Conservation (phyloP, 2,329 filamentous ascomycete genomes). For the Aspergillus sp. region DNA sequence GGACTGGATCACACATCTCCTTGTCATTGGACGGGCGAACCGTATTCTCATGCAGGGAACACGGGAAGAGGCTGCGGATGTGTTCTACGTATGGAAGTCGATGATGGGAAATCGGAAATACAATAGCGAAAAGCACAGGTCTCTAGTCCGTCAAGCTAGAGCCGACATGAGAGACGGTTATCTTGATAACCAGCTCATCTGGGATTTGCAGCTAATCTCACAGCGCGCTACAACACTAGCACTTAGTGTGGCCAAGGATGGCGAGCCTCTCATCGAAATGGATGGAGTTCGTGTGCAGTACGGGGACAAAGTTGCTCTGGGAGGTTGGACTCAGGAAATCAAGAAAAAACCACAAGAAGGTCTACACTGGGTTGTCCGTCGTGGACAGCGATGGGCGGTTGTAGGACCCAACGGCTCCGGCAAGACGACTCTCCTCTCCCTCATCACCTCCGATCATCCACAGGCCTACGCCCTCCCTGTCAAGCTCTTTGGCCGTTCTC, state of each 20-base stretch:
- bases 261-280: constrained; percentile 83
- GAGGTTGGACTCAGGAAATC: constrained; percentile 69
- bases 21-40: constrained; percentile 68
- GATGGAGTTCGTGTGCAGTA: constrained; percentile 79
- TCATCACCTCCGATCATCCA: constrained; percentile 94
- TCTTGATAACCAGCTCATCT: constrained; percentile 26
- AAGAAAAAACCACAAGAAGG: constrained; percentile 57
- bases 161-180: constrained; percentile 19
- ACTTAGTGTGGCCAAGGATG: constrained; percentile 34
- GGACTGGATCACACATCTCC: constrained; percentile 83
- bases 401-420: constrained; percentile 93
- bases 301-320: constrained; percentile 72
- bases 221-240: constrained; percentile 15
- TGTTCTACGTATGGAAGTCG: constrained; percentile 30
- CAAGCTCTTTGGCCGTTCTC: constrained; percentile 76
- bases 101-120: constrained; percentile 5
- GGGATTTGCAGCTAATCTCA: constrained; percentile 23
- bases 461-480: constrained; percentile 90
- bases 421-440: constrained; percentile 89
- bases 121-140: constrained; percentile 1
- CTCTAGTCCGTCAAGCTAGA: constrained; percentile 13
- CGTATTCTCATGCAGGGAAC: constrained; percentile 65
- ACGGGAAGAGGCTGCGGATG: constrained; percentile 60
- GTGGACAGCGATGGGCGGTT: constrained; percentile 85
- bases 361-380: constrained; percentile 77